Evolutionary conservation across 2,329 filamentous ascomycete genomes (phyloP).

Genomic region (Fusarium odoratissimum): DNA sequence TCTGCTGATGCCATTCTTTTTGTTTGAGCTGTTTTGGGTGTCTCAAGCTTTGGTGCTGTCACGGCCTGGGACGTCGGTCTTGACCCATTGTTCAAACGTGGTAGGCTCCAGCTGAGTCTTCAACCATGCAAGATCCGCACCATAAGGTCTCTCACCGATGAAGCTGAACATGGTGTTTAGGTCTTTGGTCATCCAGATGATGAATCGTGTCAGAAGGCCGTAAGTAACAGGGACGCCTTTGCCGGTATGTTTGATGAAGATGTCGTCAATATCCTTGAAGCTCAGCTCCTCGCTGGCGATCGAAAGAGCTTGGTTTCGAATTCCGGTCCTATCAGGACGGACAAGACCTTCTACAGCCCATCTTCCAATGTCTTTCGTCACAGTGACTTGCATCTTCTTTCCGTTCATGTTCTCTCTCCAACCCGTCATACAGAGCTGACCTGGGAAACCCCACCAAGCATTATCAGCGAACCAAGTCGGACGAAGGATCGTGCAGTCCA

Average conservation of each 20-base stretch:
- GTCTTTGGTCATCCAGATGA: slow-evolving; percentile 41
- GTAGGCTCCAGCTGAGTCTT: slow-evolving; percentile 34
- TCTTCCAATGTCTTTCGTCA: slow-evolving; percentile 42
- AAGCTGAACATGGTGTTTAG: slow-evolving; percentile 40
- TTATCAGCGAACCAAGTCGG: slow-evolving; percentile 46
- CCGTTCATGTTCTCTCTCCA: slow-evolving; percentile 44
- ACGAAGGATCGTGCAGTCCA: slow-evolving; percentile 46
- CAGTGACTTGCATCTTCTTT: slow-evolving; percentile 43
- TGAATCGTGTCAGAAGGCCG: slow-evolving; percentile 27
- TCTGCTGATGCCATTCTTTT: background rate
- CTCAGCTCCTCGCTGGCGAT: slow-evolving; percentile 43
- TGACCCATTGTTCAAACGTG: slow-evolving; percentile 38
- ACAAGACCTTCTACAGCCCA: slow-evolving; percentile 39
- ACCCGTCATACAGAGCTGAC: slow-evolving; percentile 43
- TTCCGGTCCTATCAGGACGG: slow-evolving; percentile 21
- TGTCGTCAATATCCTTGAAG: slow-evolving; percentile 34
- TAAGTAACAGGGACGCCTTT: slow-evolving; percentile 40
- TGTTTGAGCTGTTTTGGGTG: background rate
- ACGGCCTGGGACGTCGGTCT: slow-evolving; percentile 12
- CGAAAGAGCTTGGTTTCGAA: slow-evolving; percentile 40
- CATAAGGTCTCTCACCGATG: slow-evolving; percentile 36
- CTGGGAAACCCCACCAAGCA: slow-evolving; percentile 42
- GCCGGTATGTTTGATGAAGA: slow-evolving; percentile 36
- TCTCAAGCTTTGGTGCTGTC: background rate
- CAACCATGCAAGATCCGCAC: slow-evolving; percentile 38